These are phyloP conservation scores for Apiospora arundinis DNA, from an alignment of 2,329 filamentous ascomycete genomes.

Conservation along the genomic window DNA sequence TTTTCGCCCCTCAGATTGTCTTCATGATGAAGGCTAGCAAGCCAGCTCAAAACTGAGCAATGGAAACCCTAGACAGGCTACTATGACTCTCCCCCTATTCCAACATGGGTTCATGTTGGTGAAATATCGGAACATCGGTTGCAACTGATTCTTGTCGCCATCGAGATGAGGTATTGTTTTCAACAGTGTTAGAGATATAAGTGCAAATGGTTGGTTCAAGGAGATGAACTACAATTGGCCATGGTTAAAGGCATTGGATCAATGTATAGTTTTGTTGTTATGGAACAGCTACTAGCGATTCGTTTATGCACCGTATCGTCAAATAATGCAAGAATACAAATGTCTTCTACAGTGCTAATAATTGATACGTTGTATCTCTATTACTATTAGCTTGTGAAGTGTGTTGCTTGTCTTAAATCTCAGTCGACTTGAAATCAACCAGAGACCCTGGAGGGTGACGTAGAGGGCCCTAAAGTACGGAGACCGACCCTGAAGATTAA, in stretches of 20 bases:
- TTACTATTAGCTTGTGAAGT: not conserved
- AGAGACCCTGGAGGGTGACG: not conserved
- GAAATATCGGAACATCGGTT: not conserved
- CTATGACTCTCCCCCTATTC: too few species aligned
- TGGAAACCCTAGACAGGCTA: not conserved
- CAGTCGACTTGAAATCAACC: not conserved
- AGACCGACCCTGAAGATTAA: not conserved
- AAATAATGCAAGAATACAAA: not conserved
- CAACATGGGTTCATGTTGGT: not conserved
- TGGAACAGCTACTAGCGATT: too few species aligned
- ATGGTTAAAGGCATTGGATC: not conserved
- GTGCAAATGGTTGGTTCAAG: not conserved
- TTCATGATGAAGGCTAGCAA: constrained; percentile 44
- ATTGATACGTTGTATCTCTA: too few species aligned
- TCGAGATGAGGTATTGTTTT: not conserved
- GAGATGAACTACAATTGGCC: not conserved
- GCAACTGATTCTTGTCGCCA: not conserved
- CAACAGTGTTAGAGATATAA: not conserved
- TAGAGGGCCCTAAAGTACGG: not conserved
- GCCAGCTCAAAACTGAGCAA: constrained; percentile 28
- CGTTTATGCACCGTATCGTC: not conserved
- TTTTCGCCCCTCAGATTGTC: constrained; percentile 60
- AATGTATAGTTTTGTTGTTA: not conserved
- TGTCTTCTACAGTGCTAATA: too few species aligned
- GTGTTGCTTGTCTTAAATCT: not conserved